Base-by-base conservation (phyloP, 208 protist genomes). In the Leishmania aethiopica region DNA sequence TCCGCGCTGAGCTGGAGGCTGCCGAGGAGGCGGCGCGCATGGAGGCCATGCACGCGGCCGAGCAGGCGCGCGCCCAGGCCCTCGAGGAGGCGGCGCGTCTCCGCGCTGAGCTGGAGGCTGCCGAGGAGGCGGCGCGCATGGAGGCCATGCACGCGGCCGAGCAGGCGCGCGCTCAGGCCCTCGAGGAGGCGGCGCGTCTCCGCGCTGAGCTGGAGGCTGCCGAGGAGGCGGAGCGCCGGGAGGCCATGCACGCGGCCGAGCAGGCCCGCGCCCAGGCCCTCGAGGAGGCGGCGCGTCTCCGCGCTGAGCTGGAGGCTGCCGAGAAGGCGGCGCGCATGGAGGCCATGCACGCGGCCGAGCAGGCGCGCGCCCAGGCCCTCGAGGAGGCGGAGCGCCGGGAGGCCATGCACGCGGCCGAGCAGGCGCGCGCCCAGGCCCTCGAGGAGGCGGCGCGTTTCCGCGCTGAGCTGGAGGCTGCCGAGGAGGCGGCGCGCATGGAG, bases 401-500 rank as follows among this genome's bases (percentile, higher is more conserved):
- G 28, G 28, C 28, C 28, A 0, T 8, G 60, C 60, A 66, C 1
- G 60, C 37, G 60, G 60, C 60, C 6, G 60, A 55, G 51, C 51
- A 55, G 51, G 1, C 1, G 15, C 51, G 51, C 1, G 17, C 22
- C 51, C 15, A 10, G 11, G 15, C 17, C 51, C 51, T 35, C 3
- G 49, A 59, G 62, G 74, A 84, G 32, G 72, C 60, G 3, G 60
- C 60, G n/a, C n/a, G n/a, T n/a, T n/a, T n/a, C n/a, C n/a, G n/a
- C n/a, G n/a, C n/a, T n/a, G n/a, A n/a, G n/a, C n/a, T n/a, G n/a
- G n/a, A n/a, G n/a, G n/a, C n/a, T n/a, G n/a, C n/a, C n/a, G 60
- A 66, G 60, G 60, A 66, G 60, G 60, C 60, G 15, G 60, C 60
- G n/a, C 60, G 60, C 0, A 28, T 66, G 28, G 60, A 77, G 45